phyloP scores from a whole-genome alignment of 495 filamentous ascomycete species.

The Chaetomium cochliodes region DNA sequence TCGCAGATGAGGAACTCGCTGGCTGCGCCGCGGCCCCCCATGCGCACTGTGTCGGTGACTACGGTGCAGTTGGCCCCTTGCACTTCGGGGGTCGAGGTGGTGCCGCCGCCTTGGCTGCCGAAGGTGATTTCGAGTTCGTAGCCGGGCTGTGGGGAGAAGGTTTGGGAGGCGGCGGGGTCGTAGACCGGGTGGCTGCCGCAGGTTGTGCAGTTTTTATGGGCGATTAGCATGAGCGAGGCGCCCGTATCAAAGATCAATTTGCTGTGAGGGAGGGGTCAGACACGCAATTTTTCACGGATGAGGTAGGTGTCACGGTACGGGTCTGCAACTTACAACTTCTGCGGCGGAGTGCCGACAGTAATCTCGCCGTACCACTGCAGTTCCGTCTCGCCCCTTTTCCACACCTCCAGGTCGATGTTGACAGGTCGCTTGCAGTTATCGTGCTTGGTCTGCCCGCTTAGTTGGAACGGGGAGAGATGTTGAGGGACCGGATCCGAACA shows the following conservation, averaged over 20 bases:
- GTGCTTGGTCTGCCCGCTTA: neutral
- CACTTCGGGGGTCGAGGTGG: constrained; percentile 9
- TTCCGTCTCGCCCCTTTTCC: constrained; percentile 9
- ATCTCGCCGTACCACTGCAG: constrained; percentile 33
- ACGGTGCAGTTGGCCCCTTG: constrained; percentile 30
- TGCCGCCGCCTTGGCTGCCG: constrained; percentile 25
- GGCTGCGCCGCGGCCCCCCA: constrained; percentile 23
- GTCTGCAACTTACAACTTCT: constrained; percentile 26
- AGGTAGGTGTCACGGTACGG: neutral
- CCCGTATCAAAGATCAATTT: constrained; percentile 35
- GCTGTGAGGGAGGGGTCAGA: constrained; percentile 10
- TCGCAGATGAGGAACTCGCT: constrained; percentile 32
- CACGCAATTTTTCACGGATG: neutral
- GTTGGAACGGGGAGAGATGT: neutral
- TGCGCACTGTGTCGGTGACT: constrained; percentile 31
- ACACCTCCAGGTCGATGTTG: constrained; percentile 22
- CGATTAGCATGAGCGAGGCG: constrained; percentile 26
- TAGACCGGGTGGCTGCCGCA: constrained; percentile 25
- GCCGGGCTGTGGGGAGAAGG: constrained; percentile 23
- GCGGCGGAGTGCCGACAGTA: constrained; percentile 30
- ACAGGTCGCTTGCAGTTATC: neutral
- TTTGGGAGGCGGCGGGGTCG: constrained; percentile 21
- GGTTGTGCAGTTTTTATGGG: constrained; percentile 28
- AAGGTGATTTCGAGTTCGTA: constrained; percentile 13
- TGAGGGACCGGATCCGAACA: neutral